Base-by-base conservation (phyloP, 176 grass and related monocot species). In the Aegilops speltoides region DNA sequence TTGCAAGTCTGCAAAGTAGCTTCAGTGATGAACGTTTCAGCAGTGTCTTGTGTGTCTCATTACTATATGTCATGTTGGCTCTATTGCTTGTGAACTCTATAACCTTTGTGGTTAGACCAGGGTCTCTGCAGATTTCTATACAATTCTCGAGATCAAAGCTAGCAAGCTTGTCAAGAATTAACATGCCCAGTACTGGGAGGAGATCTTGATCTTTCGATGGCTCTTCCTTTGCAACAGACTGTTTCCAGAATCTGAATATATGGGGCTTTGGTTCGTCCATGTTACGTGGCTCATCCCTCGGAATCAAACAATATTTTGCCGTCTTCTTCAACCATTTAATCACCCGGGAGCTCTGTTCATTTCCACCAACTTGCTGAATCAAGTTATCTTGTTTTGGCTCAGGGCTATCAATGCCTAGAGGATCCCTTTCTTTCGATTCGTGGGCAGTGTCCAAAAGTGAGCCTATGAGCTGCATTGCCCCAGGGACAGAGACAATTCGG, bases 141-240 rank as follows among this genome's bases (percentile, higher is more conserved):
- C 87, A 89, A 1, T 73, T 84, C 1, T 54, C 41, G 1, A 37
- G 40, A 80, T 89, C 76, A 80, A 32, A 79, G 11, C n/a, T 4
- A n/a, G 67, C 65, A 73, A 89, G 82, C 12, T 9, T 63, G 6
- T 41, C 37, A n/a, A 84, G 57, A n/a, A 84, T 89, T 12, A 32
- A 19, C 67, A 89, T 73, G n/a, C 74, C 82, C 0, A 80, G 4
- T 29, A 28, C 40, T 1, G 87, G 87, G 5, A 84, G 74, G 24
- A 38, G 29, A 13, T 79, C 76, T 0, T 25, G 34, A 4, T 88
- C 64, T 22, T 9, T 40, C 24, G 41, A 62, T 11, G 13, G 9
- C 19, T 54, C 78, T 2, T 82, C 79, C 15, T 36, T 2, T 1
- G 64, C 9, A 79, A 23, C 8, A 10, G 38, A 48, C 13, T 20